Base-by-base conservation (phyloP, 1,139 yeast species). In the Protomyces inundatus region DNA sequence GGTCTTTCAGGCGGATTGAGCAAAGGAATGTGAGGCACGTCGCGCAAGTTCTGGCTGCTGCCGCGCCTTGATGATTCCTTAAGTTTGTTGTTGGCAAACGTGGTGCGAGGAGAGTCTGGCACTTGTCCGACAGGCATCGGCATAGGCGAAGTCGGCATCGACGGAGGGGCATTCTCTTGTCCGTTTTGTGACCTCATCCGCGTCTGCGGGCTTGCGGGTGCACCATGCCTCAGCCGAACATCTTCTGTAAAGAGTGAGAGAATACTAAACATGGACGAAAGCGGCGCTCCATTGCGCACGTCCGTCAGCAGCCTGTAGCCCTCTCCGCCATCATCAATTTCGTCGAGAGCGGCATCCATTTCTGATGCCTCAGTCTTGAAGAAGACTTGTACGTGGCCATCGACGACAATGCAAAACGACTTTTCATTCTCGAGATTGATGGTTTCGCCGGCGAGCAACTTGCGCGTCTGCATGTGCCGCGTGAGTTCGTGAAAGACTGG, bases 351-450 rank as follows among this genome's bases (percentile, higher is more conserved):
- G 9, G 48, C 32, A 23, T 42, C 48, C 48, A 4, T 2, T 3
- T 72, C 64, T 14, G 59, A 54, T 2, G 54, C 30, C 14, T 69
- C 80, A 10, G 85, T 76, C 67, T 82, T 83, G 61, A 88, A 85
- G 72, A 84, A 90, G 0, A 93, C 89, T 70, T 89, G 91, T 54
- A 91, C 83, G 9, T 85, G 81, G 0, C 98, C 98, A 70, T 91
- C 98, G 0, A 91, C 96, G n/a, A 93, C 96, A 57, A 93, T 87
- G 52, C 93, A 85, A 71, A 93, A 90, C 0, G 98, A 98, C 33
- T 87, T 77, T 23, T 84, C 81, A 65, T 88, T 93, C 68, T 87
- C 88, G 55, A 91, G 76, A 60, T 84, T 81, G 50, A 93, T 75
- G 3, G 87, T 80, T 73, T 93, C 98, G 54, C 90, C 95, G 6